Base-by-base conservation (phyloP, 139 green algal genomes). In the Haematococcus lacustris region DNA sequence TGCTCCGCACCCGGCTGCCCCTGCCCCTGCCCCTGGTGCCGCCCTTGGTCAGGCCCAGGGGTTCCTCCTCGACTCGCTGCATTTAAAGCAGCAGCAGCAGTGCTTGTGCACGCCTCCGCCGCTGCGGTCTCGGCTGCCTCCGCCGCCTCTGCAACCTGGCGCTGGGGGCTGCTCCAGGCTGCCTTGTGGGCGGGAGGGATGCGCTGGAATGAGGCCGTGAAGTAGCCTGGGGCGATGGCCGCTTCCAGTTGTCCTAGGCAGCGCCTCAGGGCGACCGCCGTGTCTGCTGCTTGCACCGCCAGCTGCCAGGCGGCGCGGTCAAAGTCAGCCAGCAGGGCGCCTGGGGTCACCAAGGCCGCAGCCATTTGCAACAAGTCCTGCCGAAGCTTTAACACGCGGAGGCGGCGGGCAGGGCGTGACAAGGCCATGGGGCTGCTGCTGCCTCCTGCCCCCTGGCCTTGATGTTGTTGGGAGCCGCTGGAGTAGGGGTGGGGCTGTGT, bases 311-410 rank as follows among this genome's bases (percentile, higher is more conserved):
- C 51, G 51, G 32, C 37, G 23, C 69, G 51, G 33, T 43, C 62
- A 68, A 68, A 68, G 33, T 3, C 6, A 41, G 34, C 4, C 32
- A 68, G 23, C 5, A 28, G 28, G 66, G 2, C 5, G 51, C 39
- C n/a, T 61, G 51, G 28, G 69, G 2, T 3, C 43, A 34, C 2
- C 40, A 41, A 7, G 9, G 61, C 61, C 5, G 61, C 32, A 23
- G 3, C 32, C 43, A 88, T 66, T 17, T 61, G 60, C 66, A 82
- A 67, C 73, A 91, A 40, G 50, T 86, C 80, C 25, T 53, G 51
- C 73, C 80, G 84, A 51, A 87, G 71, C 71, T 80, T 76, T 66
- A 43, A 9, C 65, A 82, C 35, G 30, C 60, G 38, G 5, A 6
- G 9, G 5, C 30, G 38, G 68, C 70, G 43, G 43, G n/a, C n/a